A percentile compares a stretch with the other conserved stretches of the same genome.
Evolutionary conservation across 1,139 yeast genomes (phyloP).

Genomic region (Scheffersomyces lignicola): DNA sequence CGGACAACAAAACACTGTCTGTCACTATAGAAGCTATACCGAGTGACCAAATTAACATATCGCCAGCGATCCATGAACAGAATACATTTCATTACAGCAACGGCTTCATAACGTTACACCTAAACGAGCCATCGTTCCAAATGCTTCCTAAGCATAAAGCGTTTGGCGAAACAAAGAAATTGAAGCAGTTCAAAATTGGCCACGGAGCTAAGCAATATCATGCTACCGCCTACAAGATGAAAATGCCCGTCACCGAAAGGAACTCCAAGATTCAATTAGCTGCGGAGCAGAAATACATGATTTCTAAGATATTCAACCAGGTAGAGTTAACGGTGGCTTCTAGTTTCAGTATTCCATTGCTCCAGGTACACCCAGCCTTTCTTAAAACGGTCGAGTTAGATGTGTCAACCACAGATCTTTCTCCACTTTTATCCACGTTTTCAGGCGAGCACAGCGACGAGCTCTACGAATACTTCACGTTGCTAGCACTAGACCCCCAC

Average conservation of each 20-base stretch:
- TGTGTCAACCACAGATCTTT: not conserved
- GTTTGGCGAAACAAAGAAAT: constrained; percentile 9
- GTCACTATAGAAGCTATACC: constrained; percentile 2
- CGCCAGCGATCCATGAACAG: constrained; percentile 1
- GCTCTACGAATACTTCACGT: constrained; percentile 6
- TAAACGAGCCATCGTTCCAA: constrained; percentile 14
- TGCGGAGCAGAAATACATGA: not conserved
- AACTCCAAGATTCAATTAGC: not conserved
- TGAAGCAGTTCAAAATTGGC: constrained; percentile 19
- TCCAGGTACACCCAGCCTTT: not conserved
- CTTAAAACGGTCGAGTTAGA: not conserved
- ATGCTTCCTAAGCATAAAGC: constrained; percentile 12
- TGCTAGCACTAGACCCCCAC: constrained; percentile 3
- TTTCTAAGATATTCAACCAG: not conserved
- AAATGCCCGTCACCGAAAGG: no score
- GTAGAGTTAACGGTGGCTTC: not conserved
- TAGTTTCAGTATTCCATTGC: not conserved
- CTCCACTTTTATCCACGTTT: not conserved
- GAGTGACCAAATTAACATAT: not conserved
- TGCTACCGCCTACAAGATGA: no score
- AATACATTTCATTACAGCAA: no score
- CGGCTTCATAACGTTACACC: not conserved
- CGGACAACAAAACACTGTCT: no score
- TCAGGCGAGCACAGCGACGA: constrained; percentile 1
- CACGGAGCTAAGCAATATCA: constrained; percentile 21